Evolutionary conservation across 805 yeast genomes (phyloP).

Genomic region (Vanderwaltozyma yarrowii): DNA sequence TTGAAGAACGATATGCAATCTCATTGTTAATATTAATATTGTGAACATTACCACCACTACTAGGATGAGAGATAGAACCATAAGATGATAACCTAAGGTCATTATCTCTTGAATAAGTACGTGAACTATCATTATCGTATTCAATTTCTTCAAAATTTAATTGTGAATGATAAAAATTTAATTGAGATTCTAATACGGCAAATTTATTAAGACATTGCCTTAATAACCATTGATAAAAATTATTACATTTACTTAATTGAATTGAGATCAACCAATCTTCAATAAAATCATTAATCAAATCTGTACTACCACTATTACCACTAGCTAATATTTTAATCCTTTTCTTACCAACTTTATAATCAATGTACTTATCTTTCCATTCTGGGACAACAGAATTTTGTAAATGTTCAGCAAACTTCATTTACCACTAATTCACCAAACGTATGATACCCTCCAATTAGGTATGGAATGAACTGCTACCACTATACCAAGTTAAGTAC

Average conservation of each 20-base stretch:
- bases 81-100: neutral
- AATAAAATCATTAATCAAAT: slow-evolving; percentile 18
- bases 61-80: neutral
- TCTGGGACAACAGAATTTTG: slow-evolving; percentile 67
- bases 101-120: neutral
- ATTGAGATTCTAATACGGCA: slow-evolving; percentile 17
- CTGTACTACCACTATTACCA: neutral
- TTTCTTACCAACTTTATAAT: slow-evolving; percentile 45
- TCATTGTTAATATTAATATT: too few relatives aligned
- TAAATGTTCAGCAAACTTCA: slow-evolving; percentile 61
- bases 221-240: slow-evolving; percentile 25
- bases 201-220: slow-evolving; percentile 19
- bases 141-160: neutral
- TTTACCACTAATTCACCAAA: too few relatives aligned
- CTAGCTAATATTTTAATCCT: slow-evolving; percentile 16
- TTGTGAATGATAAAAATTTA: slow-evolving; percentile 11
- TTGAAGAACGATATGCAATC: neutral
- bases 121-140: neutral
- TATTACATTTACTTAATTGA: slow-evolving; percentile 25
- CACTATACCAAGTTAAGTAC: too few relatives aligned
- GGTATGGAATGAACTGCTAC: too few relatives aligned
- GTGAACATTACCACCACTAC: too few relatives aligned
- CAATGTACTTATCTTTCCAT: slow-evolving; percentile 77
- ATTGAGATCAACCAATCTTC: slow-evolving; percentile 25
- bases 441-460: too few relatives aligned